These are phyloP conservation scores for Artemisia princeps DNA, from an alignment of 140 eudicot genomes.

Conservation along the genomic window DNA sequence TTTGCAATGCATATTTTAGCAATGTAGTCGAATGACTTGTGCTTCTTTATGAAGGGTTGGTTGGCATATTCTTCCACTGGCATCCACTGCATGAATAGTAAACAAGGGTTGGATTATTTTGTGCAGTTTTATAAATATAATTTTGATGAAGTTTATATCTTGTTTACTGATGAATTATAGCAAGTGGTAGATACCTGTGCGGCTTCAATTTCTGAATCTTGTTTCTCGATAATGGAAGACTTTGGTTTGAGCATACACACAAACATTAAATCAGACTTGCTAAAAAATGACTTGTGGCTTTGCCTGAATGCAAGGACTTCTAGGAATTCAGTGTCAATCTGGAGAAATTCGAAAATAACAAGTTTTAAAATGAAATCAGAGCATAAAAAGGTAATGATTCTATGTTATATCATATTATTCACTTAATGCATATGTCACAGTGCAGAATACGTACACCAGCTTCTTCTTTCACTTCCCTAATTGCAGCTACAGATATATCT, in stretches of 20 bases:
- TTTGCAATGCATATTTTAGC: slow-evolving; percentile 50
- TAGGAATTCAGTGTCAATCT: slow-evolving; percentile 52
- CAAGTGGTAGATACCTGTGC: slow-evolving; percentile 31
- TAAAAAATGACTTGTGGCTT: slow-evolving; percentile 52
- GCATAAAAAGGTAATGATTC: neutral
- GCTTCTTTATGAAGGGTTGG: slow-evolving; percentile 37
- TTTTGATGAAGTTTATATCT: neutral
- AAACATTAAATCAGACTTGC: slow-evolving; percentile 62
- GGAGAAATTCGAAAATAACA: neutral
- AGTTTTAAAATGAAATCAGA: neutral
- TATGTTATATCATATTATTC: neutral
- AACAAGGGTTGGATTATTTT: too few relatives aligned
- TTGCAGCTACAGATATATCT: slow-evolving; percentile 52
- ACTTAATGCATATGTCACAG: neutral
- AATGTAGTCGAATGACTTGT: slow-evolving; percentile 31
- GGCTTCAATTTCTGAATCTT: slow-evolving; percentile 52
- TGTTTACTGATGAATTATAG: neutral
- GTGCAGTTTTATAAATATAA: neutral
- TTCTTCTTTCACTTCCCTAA: slow-evolving; percentile 75
- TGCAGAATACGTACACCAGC: slow-evolving; percentile 53
- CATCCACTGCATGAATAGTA: slow-evolving; percentile 43
- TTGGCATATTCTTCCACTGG: slow-evolving; percentile 49
- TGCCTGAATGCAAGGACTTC: slow-evolving; percentile 73
- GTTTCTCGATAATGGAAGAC: slow-evolving; percentile 38
- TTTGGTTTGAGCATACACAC: slow-evolving; percentile 54